A percentile compares a stretch with the other conserved stretches of the same genome.
phyloP scores from a whole-genome alignment of 139 green algal genomes.

The Medakamo hakoo region DNA sequence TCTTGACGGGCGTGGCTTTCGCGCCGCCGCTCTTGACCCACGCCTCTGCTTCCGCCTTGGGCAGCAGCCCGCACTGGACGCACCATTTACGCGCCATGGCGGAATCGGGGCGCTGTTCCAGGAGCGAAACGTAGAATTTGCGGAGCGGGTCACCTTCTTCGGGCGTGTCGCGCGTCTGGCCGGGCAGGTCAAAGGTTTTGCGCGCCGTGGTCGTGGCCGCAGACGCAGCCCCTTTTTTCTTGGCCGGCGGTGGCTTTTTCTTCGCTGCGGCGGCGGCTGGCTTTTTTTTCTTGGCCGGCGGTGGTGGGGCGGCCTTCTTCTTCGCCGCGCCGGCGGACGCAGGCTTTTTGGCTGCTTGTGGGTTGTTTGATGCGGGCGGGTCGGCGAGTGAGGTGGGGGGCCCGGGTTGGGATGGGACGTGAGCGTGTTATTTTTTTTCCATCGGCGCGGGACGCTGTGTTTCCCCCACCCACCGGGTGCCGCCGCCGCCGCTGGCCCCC shows the following conservation, averaged over 20 bases:
- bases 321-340: too few species aligned
- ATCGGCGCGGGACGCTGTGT: too few species aligned
- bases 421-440: too few species aligned
- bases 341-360: too few species aligned
- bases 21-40: slow-evolving; percentile 2
- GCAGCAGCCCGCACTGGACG: slow-evolving; percentile 34
- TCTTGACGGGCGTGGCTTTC: neutral
- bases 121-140: slow-evolving; percentile 64
- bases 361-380: too few species aligned
- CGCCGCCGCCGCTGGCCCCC: too few species aligned
- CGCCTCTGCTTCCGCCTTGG: slow-evolving; percentile 32
- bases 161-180: slow-evolving; percentile 56
- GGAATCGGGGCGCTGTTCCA: slow-evolving; percentile 45
- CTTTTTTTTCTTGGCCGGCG: neutral
- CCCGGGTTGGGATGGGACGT: too few species aligned
- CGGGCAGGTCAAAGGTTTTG: slow-evolving; percentile 49
- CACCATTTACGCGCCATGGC: slow-evolving; percentile 59
- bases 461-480: too few species aligned
- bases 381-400: too few species aligned
- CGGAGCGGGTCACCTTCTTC: slow-evolving; percentile 49
- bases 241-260: neutral
- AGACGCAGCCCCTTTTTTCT: too few species aligned
- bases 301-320: neutral
- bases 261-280: too few species aligned
- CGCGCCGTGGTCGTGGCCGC: neutral